Evolutionary conservation across 2,329 filamentous ascomycete genomes (phyloP).

Genomic region (Fusarium longipes): DNA sequence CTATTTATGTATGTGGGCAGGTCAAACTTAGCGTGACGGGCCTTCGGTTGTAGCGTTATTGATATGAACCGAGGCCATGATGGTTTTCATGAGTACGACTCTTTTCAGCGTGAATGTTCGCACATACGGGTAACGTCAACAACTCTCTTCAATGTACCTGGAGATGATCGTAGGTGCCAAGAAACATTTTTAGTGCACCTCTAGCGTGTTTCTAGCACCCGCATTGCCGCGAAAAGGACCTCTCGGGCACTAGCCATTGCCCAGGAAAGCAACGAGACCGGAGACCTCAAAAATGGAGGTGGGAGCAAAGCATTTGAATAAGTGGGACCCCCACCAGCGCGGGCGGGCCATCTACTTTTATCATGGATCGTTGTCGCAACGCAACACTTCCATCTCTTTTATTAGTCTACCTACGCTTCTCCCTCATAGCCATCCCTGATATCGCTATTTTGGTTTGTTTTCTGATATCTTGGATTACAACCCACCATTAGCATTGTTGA

Average conservation of each 20-base stretch:
- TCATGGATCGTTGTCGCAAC: constrained; percentile 46
- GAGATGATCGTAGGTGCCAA: constrained; percentile 25
- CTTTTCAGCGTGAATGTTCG: constrained; percentile 7
- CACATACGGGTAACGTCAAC: background rate
- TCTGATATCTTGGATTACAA: constrained; percentile 21
- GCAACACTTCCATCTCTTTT: constrained; percentile 41
- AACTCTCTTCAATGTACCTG: constrained; percentile 10
- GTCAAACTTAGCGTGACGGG: background rate
- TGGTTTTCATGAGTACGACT: background rate
- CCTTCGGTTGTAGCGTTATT: background rate
- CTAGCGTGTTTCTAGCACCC: constrained; percentile 39
- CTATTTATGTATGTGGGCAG: background rate
- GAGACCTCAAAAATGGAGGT: constrained; percentile 1
- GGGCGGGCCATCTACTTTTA: constrained; percentile 43
- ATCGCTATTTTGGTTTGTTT: constrained; percentile 29
- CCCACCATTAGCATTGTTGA: constrained; percentile 24
- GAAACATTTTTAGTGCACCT: constrained; percentile 32
- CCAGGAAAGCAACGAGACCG: constrained; percentile 22
- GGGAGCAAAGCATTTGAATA: constrained; percentile 12
- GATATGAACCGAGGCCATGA: background rate
- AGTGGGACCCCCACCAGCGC: constrained; percentile 44
- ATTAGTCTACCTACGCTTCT: constrained; percentile 37
- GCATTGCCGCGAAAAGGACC: constrained; percentile 18
- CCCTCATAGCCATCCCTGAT: constrained; percentile 34
- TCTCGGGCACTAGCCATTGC: constrained; percentile 15